Base-by-base conservation (phyloP, 2,329 filamentous ascomycete genomes). In the Aspergillus sp. region DNA sequence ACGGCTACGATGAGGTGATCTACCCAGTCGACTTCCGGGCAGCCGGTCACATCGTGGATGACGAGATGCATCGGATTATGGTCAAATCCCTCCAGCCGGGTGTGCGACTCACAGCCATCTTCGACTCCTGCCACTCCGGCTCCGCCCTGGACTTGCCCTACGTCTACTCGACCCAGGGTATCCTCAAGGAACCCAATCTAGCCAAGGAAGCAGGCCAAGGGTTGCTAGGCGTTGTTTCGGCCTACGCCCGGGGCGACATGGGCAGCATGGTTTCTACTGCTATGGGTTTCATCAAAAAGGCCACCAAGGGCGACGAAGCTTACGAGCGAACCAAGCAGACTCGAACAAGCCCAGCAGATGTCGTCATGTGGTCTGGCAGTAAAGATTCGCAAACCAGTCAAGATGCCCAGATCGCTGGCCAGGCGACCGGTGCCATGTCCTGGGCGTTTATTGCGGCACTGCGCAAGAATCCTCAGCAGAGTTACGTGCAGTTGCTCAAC, bases 391-490 rank as follows among this genome's bases (percentile, higher is more conserved):
- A 97, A 70, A 98, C 93, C 57, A 95, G 90, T 46, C 87, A 89
- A 70, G 93, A 98, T 66, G 90, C 93, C 9, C 87, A 83, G 27
- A 96, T 97, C 54, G 81, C 78, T 35, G 83, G 88, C 44, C 79
- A 96, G 70, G 91, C 93, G 30, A 98, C 93, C 0, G 93, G 93
- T 43, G 93, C 93, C 67, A 97, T 98, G 93, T 95, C 90, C 4
- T 96, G 87, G 82, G 93, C 93, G 2, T 98, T 98, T 67, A 93
- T 98, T 66, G 83, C 79, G 1, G 85, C 90, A 13, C 78, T 97
- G 60, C 90, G 87, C 75, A 89, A 90, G 73, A 95, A 95, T 62
- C 89, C 89, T 1, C 85, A 95, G 64, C 93, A 97, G 74, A 95
- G 86, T 71, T 98, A 98, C 62, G 88, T 97, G 40, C 85, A 96